These are phyloP conservation scores for Calonectria montana DNA, from an alignment of 2,329 filamentous ascomycete genomes.

Conservation along the genomic window DNA sequence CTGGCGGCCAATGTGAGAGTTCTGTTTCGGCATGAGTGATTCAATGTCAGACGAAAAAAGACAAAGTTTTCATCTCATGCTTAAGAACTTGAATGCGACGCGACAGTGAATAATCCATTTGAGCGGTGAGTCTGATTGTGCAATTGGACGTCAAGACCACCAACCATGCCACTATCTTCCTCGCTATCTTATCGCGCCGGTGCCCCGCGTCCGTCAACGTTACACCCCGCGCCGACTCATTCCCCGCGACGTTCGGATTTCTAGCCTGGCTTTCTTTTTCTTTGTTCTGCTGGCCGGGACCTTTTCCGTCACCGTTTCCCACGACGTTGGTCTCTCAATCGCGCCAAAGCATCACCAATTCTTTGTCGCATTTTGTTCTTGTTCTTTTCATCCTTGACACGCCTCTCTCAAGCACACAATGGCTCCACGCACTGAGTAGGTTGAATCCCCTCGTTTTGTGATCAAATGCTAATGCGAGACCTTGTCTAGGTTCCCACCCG, in stretches of 20 bases:
- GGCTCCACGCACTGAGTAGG: slow-evolving; percentile 59
- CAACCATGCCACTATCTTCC: neutral
- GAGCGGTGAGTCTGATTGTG: neutral
- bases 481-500: slow-evolving; percentile 74
- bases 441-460: slow-evolving; percentile 8
- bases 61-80: neutral
- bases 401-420: slow-evolving; percentile 42
- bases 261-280: slow-evolving; percentile 6
- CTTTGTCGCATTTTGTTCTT: neutral
- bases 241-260: slow-evolving; percentile 25
- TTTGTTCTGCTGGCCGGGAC: slow-evolving; percentile 19
- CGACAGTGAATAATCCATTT: neutral
- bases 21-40: neutral
- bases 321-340: neutral
- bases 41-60: neutral
- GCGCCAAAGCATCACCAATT: neutral
- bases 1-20: neutral
- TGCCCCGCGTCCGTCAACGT: slow-evolving; percentile 14
- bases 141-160: neutral
- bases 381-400: neutral
- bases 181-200: neutral
- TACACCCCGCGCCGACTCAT: slow-evolving; percentile 11
- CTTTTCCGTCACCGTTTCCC: neutral
- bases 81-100: neutral
- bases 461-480: slow-evolving; percentile 23